Conservation (phyloP, 2,329 filamentous ascomycete genomes). For the Trichoderma breve region DNA sequence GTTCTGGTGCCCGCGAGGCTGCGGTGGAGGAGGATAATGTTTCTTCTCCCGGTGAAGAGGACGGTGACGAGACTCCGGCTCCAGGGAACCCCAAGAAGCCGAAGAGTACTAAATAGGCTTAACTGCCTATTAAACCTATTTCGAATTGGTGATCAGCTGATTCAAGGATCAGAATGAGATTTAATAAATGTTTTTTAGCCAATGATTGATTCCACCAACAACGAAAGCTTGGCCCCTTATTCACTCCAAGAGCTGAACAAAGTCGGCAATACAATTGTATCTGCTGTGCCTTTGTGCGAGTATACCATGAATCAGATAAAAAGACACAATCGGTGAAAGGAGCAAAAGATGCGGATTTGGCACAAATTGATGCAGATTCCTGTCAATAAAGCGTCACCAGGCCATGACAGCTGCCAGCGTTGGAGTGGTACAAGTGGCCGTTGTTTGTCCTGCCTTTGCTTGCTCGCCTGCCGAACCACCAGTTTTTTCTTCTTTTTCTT, state of each 20-base stretch:
- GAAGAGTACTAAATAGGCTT: background rate
- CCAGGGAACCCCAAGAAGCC: background rate
- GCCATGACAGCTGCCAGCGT: conserved; percentile 12
- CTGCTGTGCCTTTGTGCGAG: background rate
- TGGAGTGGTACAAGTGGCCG: conserved; percentile 13
- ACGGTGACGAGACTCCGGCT: background rate
- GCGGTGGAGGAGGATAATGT: background rate
- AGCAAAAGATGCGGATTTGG: background rate
- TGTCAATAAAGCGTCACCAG: background rate
- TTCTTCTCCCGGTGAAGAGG: background rate
- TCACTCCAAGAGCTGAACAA: background rate
- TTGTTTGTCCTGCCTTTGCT: conserved; percentile 6
- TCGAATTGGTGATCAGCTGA: background rate
- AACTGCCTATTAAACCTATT: background rate
- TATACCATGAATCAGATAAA: conserved; percentile 2
- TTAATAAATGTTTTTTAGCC: background rate
- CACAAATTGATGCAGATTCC: background rate
- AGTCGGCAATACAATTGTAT: background rate
- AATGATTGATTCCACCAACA: background rate
- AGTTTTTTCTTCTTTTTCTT: background rate
- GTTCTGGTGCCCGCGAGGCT: background rate
- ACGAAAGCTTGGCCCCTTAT: background rate
- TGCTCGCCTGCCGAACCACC: background rate
- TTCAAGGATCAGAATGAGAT: background rate
- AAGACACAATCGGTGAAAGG: background rate